Evolutionary conservation across 805 yeast genomes (phyloP).

Genomic region (Wickerhamomyces strasburgensis): DNA sequence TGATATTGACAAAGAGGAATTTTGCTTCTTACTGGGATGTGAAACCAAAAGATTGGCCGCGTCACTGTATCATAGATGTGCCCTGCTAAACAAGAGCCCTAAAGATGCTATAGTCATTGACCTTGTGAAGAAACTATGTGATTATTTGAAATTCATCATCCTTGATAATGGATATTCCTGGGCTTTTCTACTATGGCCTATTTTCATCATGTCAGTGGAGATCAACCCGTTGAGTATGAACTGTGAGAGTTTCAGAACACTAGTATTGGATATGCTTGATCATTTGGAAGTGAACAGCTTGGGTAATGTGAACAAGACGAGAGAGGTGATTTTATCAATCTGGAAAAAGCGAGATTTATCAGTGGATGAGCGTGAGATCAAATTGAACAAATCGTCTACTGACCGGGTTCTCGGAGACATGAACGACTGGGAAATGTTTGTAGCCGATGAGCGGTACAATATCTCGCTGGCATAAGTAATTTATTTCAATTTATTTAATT

Average conservation of each 20-base stretch:
- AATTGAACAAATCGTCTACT: not conserved
- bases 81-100: constrained; percentile 5
- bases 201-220: constrained; percentile 4
- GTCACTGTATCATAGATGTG: constrained; percentile 3
- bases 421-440: constrained; percentile 10
- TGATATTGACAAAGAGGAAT: constrained; percentile 4
- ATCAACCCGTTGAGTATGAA: constrained; percentile 3
- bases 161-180: constrained; percentile 4
- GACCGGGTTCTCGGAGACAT: not conserved
- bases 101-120: constrained; percentile 1
- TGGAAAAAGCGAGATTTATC: constrained; percentile 11
- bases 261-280: constrained; percentile 2
- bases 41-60: constrained; percentile 8
- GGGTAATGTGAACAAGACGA: constrained; percentile 9
- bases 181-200: constrained; percentile 11
- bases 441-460: constrained; percentile 5
- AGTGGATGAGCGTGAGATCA: not conserved
- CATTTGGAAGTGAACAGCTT: constrained; percentile 4
- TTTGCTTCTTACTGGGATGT: constrained; percentile 8
- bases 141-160: constrained; percentile 5
- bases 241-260: constrained; percentile 5
- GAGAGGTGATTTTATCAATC: constrained; percentile 3
- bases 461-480: constrained; percentile 8
- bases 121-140: not conserved
- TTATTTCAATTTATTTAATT: too few relatives aligned